Conservation (phyloP, 495 filamentous ascomycete genomes). For the Penicillium roqueforti region DNA sequence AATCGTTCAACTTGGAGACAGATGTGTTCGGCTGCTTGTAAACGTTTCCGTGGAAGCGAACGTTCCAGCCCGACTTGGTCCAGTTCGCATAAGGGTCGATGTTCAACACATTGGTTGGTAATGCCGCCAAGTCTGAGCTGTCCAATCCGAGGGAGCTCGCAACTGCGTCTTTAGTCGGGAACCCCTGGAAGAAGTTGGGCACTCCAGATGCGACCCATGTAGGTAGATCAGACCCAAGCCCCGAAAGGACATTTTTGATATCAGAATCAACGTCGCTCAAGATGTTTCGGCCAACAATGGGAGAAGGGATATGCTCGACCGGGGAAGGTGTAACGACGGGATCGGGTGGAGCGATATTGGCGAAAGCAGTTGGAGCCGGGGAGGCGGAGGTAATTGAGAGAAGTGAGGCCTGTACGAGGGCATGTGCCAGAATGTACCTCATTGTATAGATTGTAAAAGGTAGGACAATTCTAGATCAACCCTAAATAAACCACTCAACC, state of each 20-base stretch:
- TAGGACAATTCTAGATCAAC: neutral
- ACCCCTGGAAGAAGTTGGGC: constrained; percentile 62
- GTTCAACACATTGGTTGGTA: constrained; percentile 69
- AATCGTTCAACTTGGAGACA: constrained; percentile 54
- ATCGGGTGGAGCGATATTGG: constrained; percentile 8
- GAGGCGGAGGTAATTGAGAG: constrained; percentile 14
- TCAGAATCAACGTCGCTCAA: constrained; percentile 45
- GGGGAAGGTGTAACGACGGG: constrained; percentile 23
- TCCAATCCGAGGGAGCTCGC: constrained; percentile 55
- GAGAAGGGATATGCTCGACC: constrained; percentile 17
- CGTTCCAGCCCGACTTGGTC: constrained; percentile 71
- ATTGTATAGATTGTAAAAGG: neutral
- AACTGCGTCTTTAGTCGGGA: constrained; percentile 59
- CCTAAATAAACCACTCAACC: neutral
- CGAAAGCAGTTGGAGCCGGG: constrained; percentile 20
- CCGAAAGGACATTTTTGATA: constrained; percentile 36
- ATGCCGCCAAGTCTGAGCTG: constrained; percentile 50
- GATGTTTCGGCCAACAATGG: constrained; percentile 31
- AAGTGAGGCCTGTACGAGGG: constrained; percentile 10
- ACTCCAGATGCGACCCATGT: constrained; percentile 60
- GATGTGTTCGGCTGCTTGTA: constrained; percentile 71
- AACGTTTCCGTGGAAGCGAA: constrained; percentile 72
- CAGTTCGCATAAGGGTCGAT: constrained; percentile 76
- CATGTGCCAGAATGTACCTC: constrained; percentile 1
- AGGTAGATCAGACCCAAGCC: constrained; percentile 50